Evolutionary conservation across 2,329 filamentous ascomycete genomes (phyloP), one percentile per base, ranked within the genome.

Genomic region (Alternaria novae-zelandiae): DNA sequence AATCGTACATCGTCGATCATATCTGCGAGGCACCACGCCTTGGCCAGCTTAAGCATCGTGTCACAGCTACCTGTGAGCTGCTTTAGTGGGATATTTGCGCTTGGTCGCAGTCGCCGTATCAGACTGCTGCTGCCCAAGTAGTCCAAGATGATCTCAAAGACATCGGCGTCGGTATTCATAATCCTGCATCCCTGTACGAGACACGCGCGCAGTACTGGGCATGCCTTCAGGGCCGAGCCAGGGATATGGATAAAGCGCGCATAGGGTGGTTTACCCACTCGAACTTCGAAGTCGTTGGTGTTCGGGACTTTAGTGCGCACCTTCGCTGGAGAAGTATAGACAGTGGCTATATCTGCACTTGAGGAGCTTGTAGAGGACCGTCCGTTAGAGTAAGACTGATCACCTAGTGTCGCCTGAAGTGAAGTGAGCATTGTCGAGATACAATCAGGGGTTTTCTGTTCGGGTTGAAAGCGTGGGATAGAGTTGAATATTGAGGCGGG

Each of bases 1-100:
- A 72, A 23, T 2, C 59, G 49, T 1, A 54, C 41, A 12, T 67
- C 50, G 3, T 57, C 45, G 21, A 73, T 54, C 56, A 63, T 65
- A 9, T 67, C 51, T 6, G 54, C 59, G 3, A 70, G 25, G 28
- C 66, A 60, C 65, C 69, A 72, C 13, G 61, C 63, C 28, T 70
- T 67, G 2, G 59, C 66, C 20, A 73, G 62, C 11, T 59, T 63
- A 17, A 66, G 56, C 43, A 70, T 49, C 30, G 45, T 32, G 9
- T 66, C 36, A 13, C 53, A 20, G 17, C 54, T 28, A 20, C 56
- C 32, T 15, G 50, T 41, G 6, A 72, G 56, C n/a, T 64, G 44
- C 3, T 54, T 30, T 43, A 67, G 43, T 13, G 51, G 58, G 41
- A 61, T 53, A 11, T 15, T 43, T 32, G 20, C 12, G 9, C 30